These are phyloP conservation scores for Alliaria petiolata DNA, from an alignment of 345 rosid genomes.

Conservation along the genomic window DNA sequence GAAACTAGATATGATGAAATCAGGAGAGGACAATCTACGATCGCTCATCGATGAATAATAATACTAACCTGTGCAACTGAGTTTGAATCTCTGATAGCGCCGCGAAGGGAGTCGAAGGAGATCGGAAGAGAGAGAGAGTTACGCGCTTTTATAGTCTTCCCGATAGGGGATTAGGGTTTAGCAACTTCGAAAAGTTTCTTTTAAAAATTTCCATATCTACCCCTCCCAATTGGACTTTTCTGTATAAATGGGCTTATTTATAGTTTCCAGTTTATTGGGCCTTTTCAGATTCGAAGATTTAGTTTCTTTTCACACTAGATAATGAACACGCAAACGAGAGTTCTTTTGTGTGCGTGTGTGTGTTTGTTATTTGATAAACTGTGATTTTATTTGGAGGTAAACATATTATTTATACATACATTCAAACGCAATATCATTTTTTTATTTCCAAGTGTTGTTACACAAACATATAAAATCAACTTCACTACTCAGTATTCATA, in stretches of 20 bases:
- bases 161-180: background rate
- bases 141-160: background rate
- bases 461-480: too few relatives aligned
- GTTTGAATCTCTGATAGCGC: background rate
- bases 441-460: too few relatives aligned
- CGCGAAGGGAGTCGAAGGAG: background rate
- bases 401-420: too few relatives aligned
- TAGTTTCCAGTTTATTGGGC: background rate
- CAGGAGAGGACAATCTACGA: background rate
- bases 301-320: too few relatives aligned
- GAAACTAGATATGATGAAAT: background rate
- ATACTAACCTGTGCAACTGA: background rate
- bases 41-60: background rate
- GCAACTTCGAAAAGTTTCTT: background rate
- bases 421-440: too few relatives aligned
- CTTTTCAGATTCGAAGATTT: background rate
- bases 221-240: background rate
- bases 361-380: too few relatives aligned
- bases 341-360: too few relatives aligned
- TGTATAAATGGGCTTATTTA: background rate
- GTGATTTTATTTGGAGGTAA: too few relatives aligned
- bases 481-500: too few relatives aligned
- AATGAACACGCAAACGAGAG: too few relatives aligned
- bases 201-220: background rate
- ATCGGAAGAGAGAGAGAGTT: background rate